Conservation (phyloP, 2,329 filamentous ascomycete species). For the Alternaria postmessia region DNA sequence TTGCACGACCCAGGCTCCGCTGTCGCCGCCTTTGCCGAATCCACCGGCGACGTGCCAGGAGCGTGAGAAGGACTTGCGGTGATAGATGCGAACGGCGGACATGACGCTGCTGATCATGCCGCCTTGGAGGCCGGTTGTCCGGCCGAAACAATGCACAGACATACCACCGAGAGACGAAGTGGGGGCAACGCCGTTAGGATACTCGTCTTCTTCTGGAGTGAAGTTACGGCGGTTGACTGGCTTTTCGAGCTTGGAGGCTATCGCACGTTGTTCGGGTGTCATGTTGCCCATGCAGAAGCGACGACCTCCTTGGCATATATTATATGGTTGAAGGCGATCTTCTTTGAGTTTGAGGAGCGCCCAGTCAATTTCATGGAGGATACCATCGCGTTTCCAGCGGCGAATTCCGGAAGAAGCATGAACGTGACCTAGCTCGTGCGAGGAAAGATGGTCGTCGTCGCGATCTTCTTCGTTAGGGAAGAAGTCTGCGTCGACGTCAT, state of each 20-base stretch:
- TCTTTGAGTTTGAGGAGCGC: constrained; percentile 83
- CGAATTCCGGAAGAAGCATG: constrained; percentile 91
- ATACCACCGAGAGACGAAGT: constrained; percentile 73
- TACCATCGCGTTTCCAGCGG: constrained; percentile 72
- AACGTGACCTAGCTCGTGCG: constrained; percentile 80
- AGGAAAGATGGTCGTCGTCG: constrained; percentile 79
- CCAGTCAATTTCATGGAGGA: constrained; percentile 95
- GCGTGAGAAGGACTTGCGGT: constrained; percentile 80
- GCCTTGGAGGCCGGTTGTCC: constrained; percentile 82
- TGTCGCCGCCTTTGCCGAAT: constrained; percentile 82
- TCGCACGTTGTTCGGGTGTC: constrained; percentile 39
- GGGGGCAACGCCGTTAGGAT: constrained; percentile 67
- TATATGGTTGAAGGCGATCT: constrained; percentile 74
- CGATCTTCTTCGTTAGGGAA: constrained; percentile 79
- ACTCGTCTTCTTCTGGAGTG: constrained; percentile 49
- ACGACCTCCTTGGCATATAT: constrained; percentile 68
- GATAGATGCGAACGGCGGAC: constrained; percentile 86
- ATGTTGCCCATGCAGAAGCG: constrained; percentile 46
- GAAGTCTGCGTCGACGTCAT: constrained; percentile 84
- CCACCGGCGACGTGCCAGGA: constrained; percentile 70
- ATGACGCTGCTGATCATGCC: constrained; percentile 81
- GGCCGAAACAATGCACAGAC: constrained; percentile 85
- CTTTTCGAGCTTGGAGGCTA: constrained; percentile 42
- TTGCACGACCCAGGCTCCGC: constrained; percentile 91
- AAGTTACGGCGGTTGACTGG: constrained; percentile 48